Evolutionary conservation across 805 yeast species (phyloP).

Genomic region (Zygosaccharomyces rouxii): DNA sequence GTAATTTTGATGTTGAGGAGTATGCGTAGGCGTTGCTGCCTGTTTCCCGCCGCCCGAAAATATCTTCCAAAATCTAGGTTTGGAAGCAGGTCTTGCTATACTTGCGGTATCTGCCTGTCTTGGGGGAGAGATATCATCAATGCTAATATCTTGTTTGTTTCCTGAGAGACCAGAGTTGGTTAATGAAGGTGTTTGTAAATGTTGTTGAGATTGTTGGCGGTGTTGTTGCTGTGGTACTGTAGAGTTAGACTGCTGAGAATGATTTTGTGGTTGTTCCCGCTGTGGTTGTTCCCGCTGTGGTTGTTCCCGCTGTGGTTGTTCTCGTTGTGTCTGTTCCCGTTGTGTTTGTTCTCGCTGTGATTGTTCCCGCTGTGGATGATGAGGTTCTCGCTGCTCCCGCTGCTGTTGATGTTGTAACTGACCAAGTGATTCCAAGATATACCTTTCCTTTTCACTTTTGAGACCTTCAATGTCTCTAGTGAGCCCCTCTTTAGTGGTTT

Average conservation of each 20-base stretch:
- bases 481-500: slow-evolving; percentile 44
- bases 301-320: background rate
- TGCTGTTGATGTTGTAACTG: slow-evolving; percentile 7
- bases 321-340: background rate
- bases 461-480: slow-evolving; percentile 42
- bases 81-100: slow-evolving; percentile 24
- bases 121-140: slow-evolving; percentile 10
- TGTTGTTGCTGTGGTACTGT: too few species aligned
- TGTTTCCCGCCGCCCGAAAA: slow-evolving; percentile 21
- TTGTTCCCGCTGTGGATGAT: slow-evolving; percentile 2
- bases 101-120: slow-evolving; percentile 24
- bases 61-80: slow-evolving; percentile 34
- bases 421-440: slow-evolving; percentile 15
- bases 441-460: slow-evolving; percentile 14
- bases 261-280: background rate
- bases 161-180: background rate
- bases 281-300: too few species aligned
- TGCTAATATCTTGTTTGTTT: slow-evolving; percentile 7
- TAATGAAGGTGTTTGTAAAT: background rate
- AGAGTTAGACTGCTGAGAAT: background rate
- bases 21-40: slow-evolving; percentile 9
- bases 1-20: slow-evolving; percentile 9
- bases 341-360: background rate
- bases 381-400: background rate
- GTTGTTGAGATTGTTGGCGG: slow-evolving; percentile 1